Percentiles rank a stretch among this genome's conserved stretches.
Evolutionary conservation across 352 stramenopile species (phyloP).

Genomic region (Pythium rhizo-oryzae): DNA sequence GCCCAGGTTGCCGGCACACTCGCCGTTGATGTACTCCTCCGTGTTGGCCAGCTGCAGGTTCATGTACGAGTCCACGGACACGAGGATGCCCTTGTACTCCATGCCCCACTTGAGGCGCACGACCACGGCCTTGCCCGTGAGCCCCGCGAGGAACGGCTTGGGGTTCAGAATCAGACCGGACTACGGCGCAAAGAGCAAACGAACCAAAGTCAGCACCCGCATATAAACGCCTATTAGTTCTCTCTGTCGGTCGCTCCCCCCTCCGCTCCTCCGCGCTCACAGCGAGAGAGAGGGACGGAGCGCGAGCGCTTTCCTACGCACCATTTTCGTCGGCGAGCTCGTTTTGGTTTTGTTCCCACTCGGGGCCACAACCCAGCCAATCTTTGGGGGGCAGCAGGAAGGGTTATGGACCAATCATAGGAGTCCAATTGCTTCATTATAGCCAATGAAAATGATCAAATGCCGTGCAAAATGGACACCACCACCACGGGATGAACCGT

Average conservation of each 20-base stretch:
- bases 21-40: slow-evolving; percentile 98
- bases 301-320: background rate
- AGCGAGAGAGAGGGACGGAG: background rate
- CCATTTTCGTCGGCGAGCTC: slow-evolving; percentile 4
- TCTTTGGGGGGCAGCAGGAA: slow-evolving; percentile 8
- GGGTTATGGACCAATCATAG: slow-evolving; percentile 29
- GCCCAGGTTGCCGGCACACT: slow-evolving; percentile 96
- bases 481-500: too few relatives aligned
- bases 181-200: slow-evolving; percentile 35
- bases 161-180: slow-evolving; percentile 93
- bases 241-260: background rate
- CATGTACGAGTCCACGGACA: slow-evolving; percentile 99
- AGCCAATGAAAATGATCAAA: slow-evolving; percentile 22
- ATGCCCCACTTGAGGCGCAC: slow-evolving; percentile 99
- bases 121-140: slow-evolving; percentile 95
- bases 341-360: slow-evolving; percentile 5
- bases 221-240: background rate
- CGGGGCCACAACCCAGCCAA: slow-evolving; percentile 20
- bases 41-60: slow-evolving; percentile 98
- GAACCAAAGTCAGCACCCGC: background rate
- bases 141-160: slow-evolving; percentile 94
- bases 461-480: too few relatives aligned
- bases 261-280: background rate
- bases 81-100: slow-evolving; percentile 97
- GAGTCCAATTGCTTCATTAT: background rate